Conservation (phyloP, 2,329 filamentous ascomycete genomes). For the Alternaria sp. region DNA sequence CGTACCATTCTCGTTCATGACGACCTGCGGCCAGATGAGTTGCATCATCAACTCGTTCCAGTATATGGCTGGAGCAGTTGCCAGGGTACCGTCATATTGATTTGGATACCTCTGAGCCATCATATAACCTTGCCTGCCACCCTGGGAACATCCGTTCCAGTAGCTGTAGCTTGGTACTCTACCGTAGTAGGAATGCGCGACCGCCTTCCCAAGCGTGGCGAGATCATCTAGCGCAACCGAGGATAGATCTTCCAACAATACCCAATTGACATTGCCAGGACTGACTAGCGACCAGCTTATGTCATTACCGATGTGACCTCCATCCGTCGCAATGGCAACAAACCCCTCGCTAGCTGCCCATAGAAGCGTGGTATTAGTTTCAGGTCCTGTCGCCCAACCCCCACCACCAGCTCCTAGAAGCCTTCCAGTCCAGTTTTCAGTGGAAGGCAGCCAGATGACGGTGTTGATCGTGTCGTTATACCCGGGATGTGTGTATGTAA, state of each 20-base stretch:
- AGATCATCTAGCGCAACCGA: slow-evolving; percentile 44
- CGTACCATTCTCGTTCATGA: slow-evolving; percentile 37
- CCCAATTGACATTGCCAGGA: slow-evolving; percentile 32
- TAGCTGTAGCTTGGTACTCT: slow-evolving; percentile 40
- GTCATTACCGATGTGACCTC: slow-evolving; percentile 23
- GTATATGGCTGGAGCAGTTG: slow-evolving; percentile 39
- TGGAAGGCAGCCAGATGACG: slow-evolving; percentile 29
- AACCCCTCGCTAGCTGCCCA: slow-evolving; percentile 33
- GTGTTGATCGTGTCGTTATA: slow-evolving; percentile 30
- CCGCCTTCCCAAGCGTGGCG: slow-evolving; percentile 38
- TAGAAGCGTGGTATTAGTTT: slow-evolving; percentile 17
- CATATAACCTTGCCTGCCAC: slow-evolving; percentile 38
- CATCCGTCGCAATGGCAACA: slow-evolving; percentile 33
- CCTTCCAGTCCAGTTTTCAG: slow-evolving; percentile 31
- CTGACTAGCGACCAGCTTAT: slow-evolving; percentile 18
- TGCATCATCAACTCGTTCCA: slow-evolving; percentile 26
- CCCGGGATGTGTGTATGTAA: slow-evolving; percentile 42
- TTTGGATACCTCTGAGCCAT: slow-evolving; percentile 43
- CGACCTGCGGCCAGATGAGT: slow-evolving; percentile 32
- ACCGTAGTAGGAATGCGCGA: slow-evolving; percentile 41
- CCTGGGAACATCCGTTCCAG: slow-evolving; percentile 39
- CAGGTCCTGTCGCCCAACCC: slow-evolving; percentile 28
- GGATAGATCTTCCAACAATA: slow-evolving; percentile 44
- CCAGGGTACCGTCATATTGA: slow-evolving; percentile 42
- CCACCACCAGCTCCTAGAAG: slow-evolving; percentile 35